Evolutionary conservation across 2,329 filamentous ascomycete genomes (phyloP), one percentile per base, ranked within the genome.

Genomic region (Ceratocystis ficicola): DNA sequence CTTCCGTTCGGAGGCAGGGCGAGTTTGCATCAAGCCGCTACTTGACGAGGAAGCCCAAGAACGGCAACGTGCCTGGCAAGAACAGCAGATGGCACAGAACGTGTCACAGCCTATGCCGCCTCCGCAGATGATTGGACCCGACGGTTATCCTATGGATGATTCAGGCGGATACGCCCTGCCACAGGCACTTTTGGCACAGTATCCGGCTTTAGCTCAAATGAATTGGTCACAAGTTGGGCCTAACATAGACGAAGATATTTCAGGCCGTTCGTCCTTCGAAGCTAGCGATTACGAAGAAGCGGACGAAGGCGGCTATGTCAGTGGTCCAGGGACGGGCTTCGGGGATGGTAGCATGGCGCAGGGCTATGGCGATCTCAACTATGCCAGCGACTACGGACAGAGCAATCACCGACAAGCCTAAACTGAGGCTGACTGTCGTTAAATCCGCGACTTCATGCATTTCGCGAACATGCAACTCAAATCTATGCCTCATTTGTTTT

Each of bases 21-120:
- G 94, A 41, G 89, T 96, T 64, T 99, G 94, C 73, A 99, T 99
- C 76, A 96, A 95, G 71, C 92, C 94, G n/a, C 78, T 99, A 12
- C 81, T 99, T 1, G 94, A 99, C 69, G 94, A 99, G 76, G 94
- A 99, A 78, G 88, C 91, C 65, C 78, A 86, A 44, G 91, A 95
- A 72, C 81, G 90, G 44, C 89, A 95, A 72, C 85, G 88, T 60
- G 78, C 82, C 32, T 88, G 86, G 80, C 82, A 86, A 74, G 87
- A 90, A 73, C 86, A 90, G 72, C 83, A 84, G 66, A 83, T 87
- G 77, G 77, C 81, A 62, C 84, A 86, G 70, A 85, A 73, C 76
- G 82, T 78, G 81, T 79, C 69, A 68, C 84, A 75, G 12, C 70
- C 68, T 66, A 64, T 67, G 62, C 32, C 22, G 3, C 52, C 61